Base-by-base conservation (phyloP, 768 basidiomycete species). In the Trametes gibbosa region DNA sequence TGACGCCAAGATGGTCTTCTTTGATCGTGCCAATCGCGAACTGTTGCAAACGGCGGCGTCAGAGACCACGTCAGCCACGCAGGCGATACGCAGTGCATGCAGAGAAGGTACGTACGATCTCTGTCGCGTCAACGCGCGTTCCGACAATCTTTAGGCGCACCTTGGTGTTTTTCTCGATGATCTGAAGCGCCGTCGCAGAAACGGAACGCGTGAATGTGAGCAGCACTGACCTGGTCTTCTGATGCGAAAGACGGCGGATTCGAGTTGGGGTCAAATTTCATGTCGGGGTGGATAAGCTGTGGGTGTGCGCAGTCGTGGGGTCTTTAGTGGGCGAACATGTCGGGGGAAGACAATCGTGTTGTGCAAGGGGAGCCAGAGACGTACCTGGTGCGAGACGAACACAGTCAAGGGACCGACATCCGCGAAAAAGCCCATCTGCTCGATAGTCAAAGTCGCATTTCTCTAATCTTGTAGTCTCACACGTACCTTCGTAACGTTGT, bases 21-120 rank as follows among this genome's bases (percentile, higher is more conserved):
- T 98, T 99, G 74, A 98, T 97, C 3, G 91, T 94, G 9, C 95
- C 96, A 64, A 98, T 98, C 1, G 95, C 95, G 67, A 98, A 98
- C 95, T 97, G 59, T 39, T 21, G 24, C 4, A 48, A 16, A 13
- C n/a, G 17, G 62, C 53, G 32, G 43, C 12, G 43, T 25, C 25
- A 17, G 35, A 48, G 14, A 48, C 13, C 34, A 25, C 23, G 56
- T 39, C 17, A 49, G 9, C 19, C 8, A 7, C 35, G 39, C 7
- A n/a, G n/a, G 23, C 17, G 2, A 4, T 1, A 21, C 12, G 2
- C 8, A 39, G 21, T 0, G 32, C 25, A 19, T 41, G 19, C 7
- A 12, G 8, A 50, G 54, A 8, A 25, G 16, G 21, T 54, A 77
- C 92, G 64, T 70, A 95, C 95, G 66, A 99, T 97, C 74, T 98